Conservation (phyloP, 805 yeast species). For the Saccharomycopsis capsularis region DNA sequence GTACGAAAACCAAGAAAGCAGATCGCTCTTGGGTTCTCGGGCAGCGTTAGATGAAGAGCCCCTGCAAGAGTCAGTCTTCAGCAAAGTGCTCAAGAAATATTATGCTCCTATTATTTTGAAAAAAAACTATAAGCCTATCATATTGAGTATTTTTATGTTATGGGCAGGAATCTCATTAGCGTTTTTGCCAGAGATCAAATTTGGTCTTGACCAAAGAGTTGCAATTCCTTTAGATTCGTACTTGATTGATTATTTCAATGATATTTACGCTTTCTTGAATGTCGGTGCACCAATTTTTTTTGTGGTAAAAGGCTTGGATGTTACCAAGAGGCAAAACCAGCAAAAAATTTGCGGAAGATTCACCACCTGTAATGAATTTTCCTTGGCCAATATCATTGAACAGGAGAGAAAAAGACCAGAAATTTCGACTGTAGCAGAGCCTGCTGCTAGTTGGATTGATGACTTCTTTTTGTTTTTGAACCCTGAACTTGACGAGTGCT, state of each 20-base stretch:
- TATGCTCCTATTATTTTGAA: constrained; percentile 58
- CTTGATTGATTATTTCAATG: constrained; percentile 71
- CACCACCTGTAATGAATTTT: constrained; percentile 72
- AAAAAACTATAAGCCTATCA: constrained; percentile 37
- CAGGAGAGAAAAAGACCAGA: constrained; percentile 70
- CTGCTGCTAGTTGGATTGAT: constrained; percentile 89
- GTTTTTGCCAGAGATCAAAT: constrained; percentile 56
- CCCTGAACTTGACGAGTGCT: constrained; percentile 82
- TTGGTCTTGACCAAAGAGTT: constrained; percentile 84
- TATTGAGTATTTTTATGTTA: constrained; percentile 48
- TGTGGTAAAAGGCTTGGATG: constrained; percentile 62
- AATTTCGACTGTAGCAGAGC: constrained; percentile 64
- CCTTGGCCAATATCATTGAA: constrained; percentile 73
- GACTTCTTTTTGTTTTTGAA: constrained; percentile 83
- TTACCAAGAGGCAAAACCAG: constrained; percentile 57
- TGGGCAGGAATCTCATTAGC: constrained; percentile 67
- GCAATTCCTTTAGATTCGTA: constrained; percentile 85
- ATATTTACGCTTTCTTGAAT: constrained; percentile 62
- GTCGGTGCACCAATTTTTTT: constrained; percentile 92
- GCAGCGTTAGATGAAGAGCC: constrained; percentile 5
- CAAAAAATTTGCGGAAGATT: constrained; percentile 80
- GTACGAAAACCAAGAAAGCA: constrained; percentile 5
- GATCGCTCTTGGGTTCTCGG: constrained; percentile 9
- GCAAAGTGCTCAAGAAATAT: constrained; percentile 35
- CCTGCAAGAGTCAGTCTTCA: constrained; percentile 28